Base-by-base conservation (phyloP, 176 grass and related monocot species). In the Pharus latifolius region DNA sequence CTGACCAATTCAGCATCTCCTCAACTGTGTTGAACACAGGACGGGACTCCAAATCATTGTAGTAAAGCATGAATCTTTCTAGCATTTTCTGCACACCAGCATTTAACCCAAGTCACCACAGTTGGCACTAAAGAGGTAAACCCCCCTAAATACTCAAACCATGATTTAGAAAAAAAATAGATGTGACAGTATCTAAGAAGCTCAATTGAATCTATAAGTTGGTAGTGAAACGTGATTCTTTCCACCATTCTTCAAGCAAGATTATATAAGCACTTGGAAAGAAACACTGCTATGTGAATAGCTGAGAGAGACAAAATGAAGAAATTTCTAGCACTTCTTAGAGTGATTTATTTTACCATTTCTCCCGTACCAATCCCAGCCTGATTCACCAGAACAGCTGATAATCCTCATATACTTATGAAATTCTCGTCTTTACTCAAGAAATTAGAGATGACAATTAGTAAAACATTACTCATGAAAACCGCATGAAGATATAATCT, bases 1-100 rank as follows among this genome's bases (percentile, higher is more conserved):
- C 83, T 5, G 89, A 82, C 88, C 88, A 96, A 60, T 89, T 87
- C 44, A 96, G 85, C 92, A 96, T 96, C 47, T 96, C 92, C 58
- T 96, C 92, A 22, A 89, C 88, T 2, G 83, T 82, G 64, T 67
- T 63, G 40, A 96, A 96, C n/a, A 87, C 68, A 9, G 92, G 88
- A 58, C 88, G 80, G 23, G 78, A 83, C 10, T 92, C 85, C 3
- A 83, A 58, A 8, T 43, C 80, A 26, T 75, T 85, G 64, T 96
- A 96, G 78, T 79, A 96, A 26, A 89, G 69, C 72, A 73, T 27
- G 67, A 96, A 96, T 9, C 67, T 89, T 52, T 92, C 59, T 73
- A 96, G 8, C 75, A 89, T 89, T 44, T 73, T 59, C 92, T 96
- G 79, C 50, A 73, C 13, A 22, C 8, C 35, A 56, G 10, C 4